A percentile compares a stretch with the other conserved stretches of the same genome.
phyloP scores from a whole-genome alignment of 2,329 filamentous ascomycete species.

The Graphilbum sp. region DNA sequence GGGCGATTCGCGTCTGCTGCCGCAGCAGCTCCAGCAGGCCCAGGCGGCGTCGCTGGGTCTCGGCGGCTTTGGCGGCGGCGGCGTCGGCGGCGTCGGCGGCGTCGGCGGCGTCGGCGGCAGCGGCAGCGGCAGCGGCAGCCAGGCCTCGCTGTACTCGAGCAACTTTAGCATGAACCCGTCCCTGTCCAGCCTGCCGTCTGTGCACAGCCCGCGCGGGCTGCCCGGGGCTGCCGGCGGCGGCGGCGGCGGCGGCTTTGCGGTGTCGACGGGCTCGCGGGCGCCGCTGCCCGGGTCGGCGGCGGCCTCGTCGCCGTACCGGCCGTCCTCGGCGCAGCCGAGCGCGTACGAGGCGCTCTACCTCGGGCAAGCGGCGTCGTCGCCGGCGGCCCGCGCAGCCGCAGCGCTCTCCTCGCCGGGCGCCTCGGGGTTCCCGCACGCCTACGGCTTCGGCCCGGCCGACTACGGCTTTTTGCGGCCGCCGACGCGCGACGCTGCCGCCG shows the following conservation, averaged over 20 bases:
- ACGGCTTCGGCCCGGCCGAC: no score
- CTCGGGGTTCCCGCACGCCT: no score
- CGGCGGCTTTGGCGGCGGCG: not conserved
- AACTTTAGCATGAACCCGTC: slow-evolving; percentile 12
- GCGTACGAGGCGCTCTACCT: not conserved
- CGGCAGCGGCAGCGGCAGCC: not conserved
- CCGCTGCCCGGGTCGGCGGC: no score
- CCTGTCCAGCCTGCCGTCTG: slow-evolving; percentile 15
- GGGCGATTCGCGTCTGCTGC: not conserved
- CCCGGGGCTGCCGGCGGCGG: slow-evolving; percentile 1
- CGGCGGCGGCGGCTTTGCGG: not conserved
- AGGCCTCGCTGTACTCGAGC: slow-evolving; percentile 11
- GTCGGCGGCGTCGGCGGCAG: not conserved
- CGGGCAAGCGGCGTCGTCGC: not conserved
- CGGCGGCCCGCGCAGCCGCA: not conserved
- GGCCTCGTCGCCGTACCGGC: no score
- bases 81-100: not conserved
- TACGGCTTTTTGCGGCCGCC: no score
- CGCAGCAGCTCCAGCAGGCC: slow-evolving; percentile 7
- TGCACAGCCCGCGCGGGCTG: slow-evolving; percentile 17
- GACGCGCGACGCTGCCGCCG: no score
- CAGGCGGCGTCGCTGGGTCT: slow-evolving; percentile 5
- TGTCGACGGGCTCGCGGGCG: not conserved
- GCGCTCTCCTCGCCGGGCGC: not conserved
- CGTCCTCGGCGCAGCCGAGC: not conserved